phyloP scores from a whole-genome alignment of 2,329 filamentous ascomycete genomes.

The Coniochaeta sp. region DNA sequence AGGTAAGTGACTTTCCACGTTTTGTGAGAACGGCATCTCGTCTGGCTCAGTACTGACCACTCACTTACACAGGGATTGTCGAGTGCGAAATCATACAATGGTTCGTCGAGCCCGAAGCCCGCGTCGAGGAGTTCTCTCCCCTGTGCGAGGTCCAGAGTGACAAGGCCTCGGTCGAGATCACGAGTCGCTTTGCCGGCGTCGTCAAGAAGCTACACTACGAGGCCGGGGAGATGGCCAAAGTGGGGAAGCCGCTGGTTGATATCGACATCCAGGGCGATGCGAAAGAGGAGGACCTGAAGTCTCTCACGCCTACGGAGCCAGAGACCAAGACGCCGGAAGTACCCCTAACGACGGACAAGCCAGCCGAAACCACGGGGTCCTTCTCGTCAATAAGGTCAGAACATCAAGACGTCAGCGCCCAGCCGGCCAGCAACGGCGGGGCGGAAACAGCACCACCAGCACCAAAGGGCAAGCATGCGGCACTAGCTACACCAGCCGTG shows the following conservation, averaged over 20 bases:
- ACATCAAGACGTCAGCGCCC: not conserved
- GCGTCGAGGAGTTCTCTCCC: constrained; percentile 95
- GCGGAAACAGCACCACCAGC: constrained; percentile 22
- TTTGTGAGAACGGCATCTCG: constrained; percentile 68
- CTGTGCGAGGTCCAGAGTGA: constrained; percentile 98
- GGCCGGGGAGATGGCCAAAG: constrained; percentile 90
- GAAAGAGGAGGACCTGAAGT: constrained; percentile 50
- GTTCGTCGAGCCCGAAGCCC: constrained; percentile 94
- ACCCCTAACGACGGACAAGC: not conserved
- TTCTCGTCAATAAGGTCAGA: not conserved
- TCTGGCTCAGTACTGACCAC: constrained; percentile 2
- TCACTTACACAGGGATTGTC: constrained; percentile 66
- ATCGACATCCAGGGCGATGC: constrained; percentile 84
- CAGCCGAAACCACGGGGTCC: not conserved
- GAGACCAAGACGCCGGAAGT: constrained; percentile 1
- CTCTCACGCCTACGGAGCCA: constrained; percentile 24
- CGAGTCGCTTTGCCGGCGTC: constrained; percentile 87
- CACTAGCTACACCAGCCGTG: constrained; percentile 85
- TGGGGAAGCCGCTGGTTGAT: constrained; percentile 89
- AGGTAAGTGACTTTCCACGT: constrained; percentile 56
- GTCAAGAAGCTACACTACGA: constrained; percentile 97
- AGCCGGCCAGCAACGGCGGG: not conserved
- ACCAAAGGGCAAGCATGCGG: constrained; percentile 56
- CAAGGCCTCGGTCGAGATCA: constrained; percentile 88
- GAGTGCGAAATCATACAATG: constrained; percentile 99